These are phyloP conservation scores for Raddia distichophylla DNA, from an alignment of 176 grass and related monocot genomes.

Conservation along the genomic window DNA sequence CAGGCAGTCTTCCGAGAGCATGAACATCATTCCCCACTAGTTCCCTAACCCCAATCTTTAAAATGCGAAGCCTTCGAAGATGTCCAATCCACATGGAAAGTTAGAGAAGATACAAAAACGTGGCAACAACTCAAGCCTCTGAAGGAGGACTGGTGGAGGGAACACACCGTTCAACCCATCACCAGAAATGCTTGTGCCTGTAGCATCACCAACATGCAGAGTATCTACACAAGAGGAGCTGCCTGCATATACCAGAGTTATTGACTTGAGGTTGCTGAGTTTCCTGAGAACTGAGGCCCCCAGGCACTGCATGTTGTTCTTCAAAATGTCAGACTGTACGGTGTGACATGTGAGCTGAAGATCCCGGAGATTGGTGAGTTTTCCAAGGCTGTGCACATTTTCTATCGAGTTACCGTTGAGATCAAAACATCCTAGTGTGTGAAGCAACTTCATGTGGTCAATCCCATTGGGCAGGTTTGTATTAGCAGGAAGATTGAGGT, in stretches of 20 bases:
- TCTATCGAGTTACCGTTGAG: not conserved
- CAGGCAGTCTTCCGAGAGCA: not conserved
- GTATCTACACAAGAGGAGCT: not conserved
- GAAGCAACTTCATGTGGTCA: not conserved
- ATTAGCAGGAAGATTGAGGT: not conserved
- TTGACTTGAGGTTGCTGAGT: not conserved
- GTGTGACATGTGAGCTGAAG: not conserved
- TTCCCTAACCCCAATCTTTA: not conserved
- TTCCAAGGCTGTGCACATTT: not conserved
- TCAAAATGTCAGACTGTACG: not conserved
- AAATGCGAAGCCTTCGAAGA: not conserved
- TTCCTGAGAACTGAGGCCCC: not conserved
- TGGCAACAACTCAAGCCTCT: constrained; percentile 1
- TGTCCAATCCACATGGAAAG: not conserved
- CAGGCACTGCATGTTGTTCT: constrained; percentile 5
- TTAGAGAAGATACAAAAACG: not conserved
- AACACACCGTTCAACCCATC: not conserved
- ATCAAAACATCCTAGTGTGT: not conserved
- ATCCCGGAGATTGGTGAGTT: not conserved
- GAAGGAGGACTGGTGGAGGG: not conserved
- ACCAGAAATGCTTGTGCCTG: not conserved
- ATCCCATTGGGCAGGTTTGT: not conserved
- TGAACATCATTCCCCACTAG: not conserved
- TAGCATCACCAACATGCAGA: not conserved
- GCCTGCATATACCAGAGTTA: not conserved